Evolutionary conservation across 148 eudicot species (phyloP).

Genomic region (Camellia sinensis): DNA sequence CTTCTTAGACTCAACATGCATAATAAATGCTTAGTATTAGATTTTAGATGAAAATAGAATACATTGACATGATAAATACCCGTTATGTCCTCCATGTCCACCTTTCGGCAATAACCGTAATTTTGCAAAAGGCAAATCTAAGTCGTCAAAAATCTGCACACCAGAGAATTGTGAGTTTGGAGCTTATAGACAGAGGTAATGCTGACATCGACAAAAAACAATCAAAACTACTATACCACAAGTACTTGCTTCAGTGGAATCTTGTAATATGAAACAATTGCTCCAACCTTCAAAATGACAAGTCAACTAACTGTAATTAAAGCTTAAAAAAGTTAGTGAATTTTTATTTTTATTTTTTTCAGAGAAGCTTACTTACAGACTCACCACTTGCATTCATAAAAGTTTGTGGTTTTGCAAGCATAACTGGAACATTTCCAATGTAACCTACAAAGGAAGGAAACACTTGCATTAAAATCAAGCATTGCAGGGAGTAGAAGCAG

Average conservation of each 20-base stretch:
- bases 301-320: slow-evolving; percentile 1
- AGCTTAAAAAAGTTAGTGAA: not conserved
- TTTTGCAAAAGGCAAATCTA: slow-evolving; percentile 91
- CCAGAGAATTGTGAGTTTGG: slow-evolving; percentile 11
- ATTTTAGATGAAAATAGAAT: not conserved
- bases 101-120: slow-evolving; percentile 90
- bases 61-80: slow-evolving; percentile 41
- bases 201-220: not conserved
- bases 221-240: slow-evolving; percentile 49
- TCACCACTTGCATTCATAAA: slow-evolving; percentile 96
- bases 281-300: slow-evolving; percentile 64
- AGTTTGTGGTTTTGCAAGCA: slow-evolving; percentile 95
- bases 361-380: slow-evolving; percentile 86
- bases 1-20: not conserved
- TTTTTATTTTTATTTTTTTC: too few relatives aligned
- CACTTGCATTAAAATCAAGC: not conserved
- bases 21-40: not conserved
- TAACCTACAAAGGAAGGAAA: slow-evolving; percentile 40
- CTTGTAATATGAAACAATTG: slow-evolving; percentile 84
- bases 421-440: slow-evolving; percentile 72
- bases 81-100: slow-evolving; percentile 99
- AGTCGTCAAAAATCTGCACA: slow-evolving; percentile 81
- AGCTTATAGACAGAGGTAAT: not conserved
- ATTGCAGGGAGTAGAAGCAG: not conserved
- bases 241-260: slow-evolving; percentile 94